Base-by-base conservation (phyloP, 1,284 basidiomycete species). In the Malassezia obtusa region DNA sequence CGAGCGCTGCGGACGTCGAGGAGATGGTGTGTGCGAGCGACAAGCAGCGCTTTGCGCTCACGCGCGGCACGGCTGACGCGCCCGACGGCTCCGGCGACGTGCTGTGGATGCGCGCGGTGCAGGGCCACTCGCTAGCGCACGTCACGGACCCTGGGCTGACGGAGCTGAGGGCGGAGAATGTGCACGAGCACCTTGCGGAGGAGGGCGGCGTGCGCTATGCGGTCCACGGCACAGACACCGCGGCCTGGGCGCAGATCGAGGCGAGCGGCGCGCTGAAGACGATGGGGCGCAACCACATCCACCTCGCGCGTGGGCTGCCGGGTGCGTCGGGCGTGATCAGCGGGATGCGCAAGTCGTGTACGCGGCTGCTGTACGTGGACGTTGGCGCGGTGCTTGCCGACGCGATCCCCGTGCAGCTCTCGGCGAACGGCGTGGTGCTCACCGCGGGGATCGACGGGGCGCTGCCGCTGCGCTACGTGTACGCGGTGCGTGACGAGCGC, bases 231-330 rank as follows among this genome's bases (percentile, higher is more conserved):
- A 73, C 71, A 2, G 59, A 50, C 14, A 44, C 56, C 14, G 58
- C 86, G 83, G 80, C 40, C 76, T 72, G 63, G 65, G 50, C 60
- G 3, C 8, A 32, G 24, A 73, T 73, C 39, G 43, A 52, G 1
- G 49, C 50, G 75, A 25, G 77, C 1, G 62, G 84, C 62, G 89
- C 88, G 0, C 75, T 92, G 14, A 87, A 83, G n/a, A 83, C 80
- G 58, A 91, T 90, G 89, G 79, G 75, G 14, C 79, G 89, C 24
- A 89, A 88, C 61, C 87, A 92, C 66, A 85, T 92, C 45, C 89
- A 92, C 70, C 79, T 91, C 11, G 88, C 89, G 0, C 83, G 86
- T 73, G 78, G 78, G 3, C 62, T 75, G 10, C 68, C 71, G 0
- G 82, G 83, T 44, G 77, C 85, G 7, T 49, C 67, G 2, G 80